phyloP scores from a whole-genome alignment of 345 rosid genomes.

The Carallia brachiata region DNA sequence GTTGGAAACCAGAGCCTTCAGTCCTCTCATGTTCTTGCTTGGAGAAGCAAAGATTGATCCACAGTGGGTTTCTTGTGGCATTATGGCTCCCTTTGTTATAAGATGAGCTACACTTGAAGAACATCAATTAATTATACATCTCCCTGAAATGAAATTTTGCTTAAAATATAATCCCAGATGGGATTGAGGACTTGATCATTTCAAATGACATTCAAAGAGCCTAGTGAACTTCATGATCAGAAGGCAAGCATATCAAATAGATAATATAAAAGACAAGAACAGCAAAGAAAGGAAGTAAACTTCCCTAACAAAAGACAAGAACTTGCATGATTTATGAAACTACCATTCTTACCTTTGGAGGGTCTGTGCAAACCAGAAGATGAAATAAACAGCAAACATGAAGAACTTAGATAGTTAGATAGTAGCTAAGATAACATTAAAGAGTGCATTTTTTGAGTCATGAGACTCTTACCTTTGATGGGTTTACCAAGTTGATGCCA shows the following conservation, averaged over 20 bases:
- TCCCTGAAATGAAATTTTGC: neutral
- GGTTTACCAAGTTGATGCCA: neutral
- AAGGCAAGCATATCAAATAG: neutral
- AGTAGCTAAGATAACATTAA: no score
- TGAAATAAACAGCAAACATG: no score
- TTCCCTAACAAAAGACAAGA: neutral
- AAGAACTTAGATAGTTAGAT: no score
- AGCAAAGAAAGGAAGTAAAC: no score
- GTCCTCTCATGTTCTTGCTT: conserved; percentile 53
- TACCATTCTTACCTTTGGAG: neutral
- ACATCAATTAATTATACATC: neutral
- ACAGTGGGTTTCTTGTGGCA: conserved; percentile 64
- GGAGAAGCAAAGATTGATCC: conserved; percentile 42
- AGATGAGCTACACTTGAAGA: neutral
- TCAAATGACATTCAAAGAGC: neutral
- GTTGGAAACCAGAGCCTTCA: conserved; percentile 40
- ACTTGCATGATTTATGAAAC: neutral
- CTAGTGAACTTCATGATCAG: neutral
- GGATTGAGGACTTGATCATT: neutral
- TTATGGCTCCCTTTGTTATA: conserved; percentile 16
- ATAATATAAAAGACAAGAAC: no score
- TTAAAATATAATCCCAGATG: neutral
- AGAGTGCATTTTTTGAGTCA: no score
- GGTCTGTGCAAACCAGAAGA: neutral
- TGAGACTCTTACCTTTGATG: no score